Base-by-base conservation (phyloP, 2,329 filamentous ascomycete species). In the Phoma herbarum region DNA sequence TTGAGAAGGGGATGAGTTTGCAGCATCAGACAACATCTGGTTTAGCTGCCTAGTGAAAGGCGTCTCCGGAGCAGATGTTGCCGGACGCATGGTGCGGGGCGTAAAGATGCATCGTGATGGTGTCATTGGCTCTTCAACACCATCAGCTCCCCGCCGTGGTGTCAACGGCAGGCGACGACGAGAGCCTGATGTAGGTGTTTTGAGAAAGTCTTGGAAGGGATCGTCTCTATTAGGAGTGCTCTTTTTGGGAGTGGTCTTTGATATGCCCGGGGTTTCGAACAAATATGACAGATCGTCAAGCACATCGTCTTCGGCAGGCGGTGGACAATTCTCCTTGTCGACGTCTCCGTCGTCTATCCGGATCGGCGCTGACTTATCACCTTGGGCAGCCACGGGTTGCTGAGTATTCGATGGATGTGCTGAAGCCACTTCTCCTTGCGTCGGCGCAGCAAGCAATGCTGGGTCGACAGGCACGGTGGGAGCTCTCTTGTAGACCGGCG, bases 41-140 rank as follows among this genome's bases (percentile, higher is more conserved):
- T 84, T 85, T 33, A 92, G 82, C 22, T 87, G 85, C 35, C 84
- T 82, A 2, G 86, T 87, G 68, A 89, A 84, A 0, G 88, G 87
- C 6, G 86, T 87, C 53, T 79, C 73, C 23, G 78, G 74, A 46
- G 69, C 69, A 56, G 66, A 52, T 20, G 70, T 68, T 33, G 69
- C 67, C 26, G 65, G 67, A 60, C 69, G 72, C 64, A 63, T 72
- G 64, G 74, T 63, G 70, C 71, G 66, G 67, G 79, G 72, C n/a
- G 56, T 59, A 66, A 75, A 37, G 63, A 75, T 55, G 69, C 74
- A 67, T n/a, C 66, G 70, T 73, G 81, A 57, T 3, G 62, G 62
- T 75, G 80, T 75, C 68, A 76, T 62, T 11, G 57, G 46, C 18
- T 69, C 59, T 6, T 66, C 62, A n/a, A 33, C 53, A 31, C 62